Evolutionary conservation across 2,329 filamentous ascomycete species (phyloP), one percentile per base, ranked within the genome.

Genomic region (Orbilia oligospora): DNA sequence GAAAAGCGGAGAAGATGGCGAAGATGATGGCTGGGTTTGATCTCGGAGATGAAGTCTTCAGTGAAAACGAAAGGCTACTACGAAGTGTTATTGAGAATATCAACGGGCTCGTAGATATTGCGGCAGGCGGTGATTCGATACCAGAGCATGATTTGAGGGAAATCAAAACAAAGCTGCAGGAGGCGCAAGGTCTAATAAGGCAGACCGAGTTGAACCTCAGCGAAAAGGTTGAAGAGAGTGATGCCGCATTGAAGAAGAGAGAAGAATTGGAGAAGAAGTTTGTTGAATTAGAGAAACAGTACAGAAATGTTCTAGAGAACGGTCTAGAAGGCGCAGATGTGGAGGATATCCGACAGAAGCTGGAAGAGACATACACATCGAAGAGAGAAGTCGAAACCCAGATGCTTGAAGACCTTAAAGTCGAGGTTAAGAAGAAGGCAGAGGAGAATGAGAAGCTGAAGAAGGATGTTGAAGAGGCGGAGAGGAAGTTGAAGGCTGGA

Each of bases 21-120:
- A 93, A 97, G 88, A 99, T 99, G 96, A 97, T 99, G 95, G 96
- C 96, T 76, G 94, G 95, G 2, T 98, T 99, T 82, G 95, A 99
- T 83, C 89, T 99, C 38, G 95, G 94, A 53, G 91, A 92, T 61
- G 94, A 97, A 73, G 91, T 97, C 36, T 97, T 98, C 84, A 97
- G 94, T 81, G 92, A 96, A 75, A 97, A 97, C 82, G 96, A 99
- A 85, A 89, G 91, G 80, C 91, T 90, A 64, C 93, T 99, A 75
- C 90, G 92, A 76, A 90, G 92, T 80, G 91, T 94, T 80, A 95
- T 98, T 81, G 90, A 94, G 81, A 91, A 93, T 82, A 87, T 98
- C 33, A 94, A 97, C 81, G 87, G 89, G 12, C 87, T 98, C 49
- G 89, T 94, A 81, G 91, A 94, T 81, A 88, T 93, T 82, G 93